A percentile compares a stretch with the other conserved stretches of the same genome.
These are phyloP conservation scores for Rubus idaeus DNA, from an alignment of 306 rosid species.

Conservation along the genomic window DNA sequence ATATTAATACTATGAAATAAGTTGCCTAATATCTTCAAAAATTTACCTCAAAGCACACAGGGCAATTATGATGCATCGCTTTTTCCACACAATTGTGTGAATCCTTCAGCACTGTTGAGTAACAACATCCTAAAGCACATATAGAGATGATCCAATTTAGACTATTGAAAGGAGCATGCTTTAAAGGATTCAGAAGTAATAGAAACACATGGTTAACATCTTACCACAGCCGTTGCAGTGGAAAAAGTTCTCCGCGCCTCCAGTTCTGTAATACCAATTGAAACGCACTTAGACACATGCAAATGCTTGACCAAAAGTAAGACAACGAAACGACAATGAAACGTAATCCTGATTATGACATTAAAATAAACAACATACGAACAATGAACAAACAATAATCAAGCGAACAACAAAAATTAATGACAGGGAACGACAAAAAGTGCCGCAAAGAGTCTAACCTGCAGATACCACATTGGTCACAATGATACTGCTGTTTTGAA, in stretches of 20 bases:
- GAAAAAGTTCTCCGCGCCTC: constrained; percentile 68
- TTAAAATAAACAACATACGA: background rate
- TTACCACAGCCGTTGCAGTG: constrained; percentile 74
- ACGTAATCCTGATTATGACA: background rate
- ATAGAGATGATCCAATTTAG: constrained; percentile 12
- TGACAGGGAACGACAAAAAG: background rate
- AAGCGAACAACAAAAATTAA: background rate
- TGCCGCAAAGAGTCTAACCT: constrained; percentile 46
- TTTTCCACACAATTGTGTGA: constrained; percentile 70
- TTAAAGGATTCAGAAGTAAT: background rate
- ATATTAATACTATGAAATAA: background rate
- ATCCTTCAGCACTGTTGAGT: constrained; percentile 58
- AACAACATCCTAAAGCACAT: constrained; percentile 64
- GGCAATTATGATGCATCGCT: constrained; percentile 86
- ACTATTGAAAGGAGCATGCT: background rate
- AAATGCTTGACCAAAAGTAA: background rate
- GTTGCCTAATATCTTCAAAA: background rate
- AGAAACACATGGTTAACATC: constrained; percentile 3
- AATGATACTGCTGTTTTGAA: constrained; percentile 69
- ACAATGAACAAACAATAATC: background rate
- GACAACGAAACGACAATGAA: background rate
- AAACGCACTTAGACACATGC: background rate
- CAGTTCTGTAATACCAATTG: constrained; percentile 45
- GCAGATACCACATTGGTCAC: constrained; percentile 85
- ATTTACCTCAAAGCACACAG: constrained; percentile 83